phyloP scores from a whole-genome alignment of 202 grass and related monocot genomes.

The Elaeis oleifera region DNA sequence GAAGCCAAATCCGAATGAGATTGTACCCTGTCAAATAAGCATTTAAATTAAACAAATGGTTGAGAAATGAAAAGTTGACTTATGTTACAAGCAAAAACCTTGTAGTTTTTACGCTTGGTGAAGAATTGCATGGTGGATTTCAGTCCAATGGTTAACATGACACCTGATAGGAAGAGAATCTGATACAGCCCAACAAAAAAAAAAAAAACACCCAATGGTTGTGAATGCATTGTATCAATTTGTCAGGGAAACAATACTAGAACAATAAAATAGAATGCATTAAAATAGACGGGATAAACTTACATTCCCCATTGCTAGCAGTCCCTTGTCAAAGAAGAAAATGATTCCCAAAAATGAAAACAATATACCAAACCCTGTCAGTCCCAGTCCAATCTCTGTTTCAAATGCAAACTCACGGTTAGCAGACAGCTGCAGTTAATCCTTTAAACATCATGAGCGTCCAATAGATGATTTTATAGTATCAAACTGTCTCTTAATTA shows the following conservation, averaged over 20 bases:
- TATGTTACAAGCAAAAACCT: conserved; percentile 34
- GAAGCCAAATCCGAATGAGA: conserved; percentile 88
- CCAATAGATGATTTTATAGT: too few relatives aligned
- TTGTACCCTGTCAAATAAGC: conserved; percentile 68
- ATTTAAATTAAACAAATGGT: conserved; percentile 12
- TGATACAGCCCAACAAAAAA: conserved; percentile 26
- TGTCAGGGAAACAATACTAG: neutral
- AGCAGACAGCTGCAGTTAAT: neutral
- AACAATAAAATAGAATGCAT: conserved; percentile 5
- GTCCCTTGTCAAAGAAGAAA: conserved; percentile 95
- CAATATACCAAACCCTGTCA: conserved; percentile 94
- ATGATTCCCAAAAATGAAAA: conserved; percentile 94
- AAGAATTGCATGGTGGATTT: conserved; percentile 99
- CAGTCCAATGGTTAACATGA: conserved; percentile 90
- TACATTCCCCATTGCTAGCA: conserved; percentile 98
- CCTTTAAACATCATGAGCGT: too few relatives aligned
- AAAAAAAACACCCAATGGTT: conserved; percentile 3
- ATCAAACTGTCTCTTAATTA: too few relatives aligned
- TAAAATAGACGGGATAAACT: conserved; percentile 8
- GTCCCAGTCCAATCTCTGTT: conserved; percentile 80
- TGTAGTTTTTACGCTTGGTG: conserved; percentile 94
- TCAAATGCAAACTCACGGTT: conserved; percentile 19
- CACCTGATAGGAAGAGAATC: conserved; percentile 95
- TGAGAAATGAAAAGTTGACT: conserved; percentile 5
- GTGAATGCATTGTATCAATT: conserved; percentile 7